phyloP scores from a whole-genome alignment of 139 green algal genomes.

The Yamagishiella unicocca region DNA sequence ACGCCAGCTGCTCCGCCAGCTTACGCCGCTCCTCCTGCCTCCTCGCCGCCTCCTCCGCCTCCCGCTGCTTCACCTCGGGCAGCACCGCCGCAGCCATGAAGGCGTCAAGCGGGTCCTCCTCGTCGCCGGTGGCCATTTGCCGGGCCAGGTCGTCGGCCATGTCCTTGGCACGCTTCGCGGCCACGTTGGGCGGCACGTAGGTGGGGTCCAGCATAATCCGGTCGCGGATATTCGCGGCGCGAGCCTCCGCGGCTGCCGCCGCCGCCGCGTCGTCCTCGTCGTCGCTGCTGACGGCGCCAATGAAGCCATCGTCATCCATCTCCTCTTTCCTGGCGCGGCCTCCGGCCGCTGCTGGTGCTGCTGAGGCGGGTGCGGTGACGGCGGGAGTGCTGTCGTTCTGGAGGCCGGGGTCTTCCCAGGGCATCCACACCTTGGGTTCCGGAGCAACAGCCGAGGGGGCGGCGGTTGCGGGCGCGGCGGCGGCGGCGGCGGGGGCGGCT shows the following conservation, averaged over 20 bases:
- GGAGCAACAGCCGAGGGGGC: not conserved
- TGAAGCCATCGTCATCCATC: not conserved
- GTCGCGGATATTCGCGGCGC: conserved; percentile 13
- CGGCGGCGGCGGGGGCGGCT: not conserved
- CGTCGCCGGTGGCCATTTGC: conserved; percentile 58
- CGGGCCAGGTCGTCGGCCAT: conserved; percentile 24
- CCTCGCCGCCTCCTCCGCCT: conserved; percentile 66
- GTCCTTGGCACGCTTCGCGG: conserved; percentile 25
- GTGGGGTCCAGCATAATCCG: conserved; percentile 13
- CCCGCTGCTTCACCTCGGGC: conserved; percentile 69
- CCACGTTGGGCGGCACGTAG: conserved; percentile 36
- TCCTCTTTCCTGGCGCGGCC: not conserved
- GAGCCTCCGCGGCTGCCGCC: conserved; percentile 74
- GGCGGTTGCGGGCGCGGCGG: not conserved
- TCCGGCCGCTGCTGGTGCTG: not conserved
- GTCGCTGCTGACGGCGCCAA: conserved; percentile 52
- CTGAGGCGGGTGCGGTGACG: not conserved
- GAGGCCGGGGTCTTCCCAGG: conserved; percentile 65
- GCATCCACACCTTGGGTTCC: conserved; percentile 57
- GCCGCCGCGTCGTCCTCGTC: conserved; percentile 86
- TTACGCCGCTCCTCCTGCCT: conserved; percentile 67
- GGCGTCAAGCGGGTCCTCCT: conserved; percentile 87
- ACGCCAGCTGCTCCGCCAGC: conserved; percentile 59
- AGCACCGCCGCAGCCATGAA: conserved; percentile 87
- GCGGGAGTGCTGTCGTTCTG: conserved; percentile 2